A percentile compares a stretch with the other conserved stretches of the same genome.
Evolutionary conservation across 139 green algal species (phyloP).

Genomic region (Asterochloris erici): DNA sequence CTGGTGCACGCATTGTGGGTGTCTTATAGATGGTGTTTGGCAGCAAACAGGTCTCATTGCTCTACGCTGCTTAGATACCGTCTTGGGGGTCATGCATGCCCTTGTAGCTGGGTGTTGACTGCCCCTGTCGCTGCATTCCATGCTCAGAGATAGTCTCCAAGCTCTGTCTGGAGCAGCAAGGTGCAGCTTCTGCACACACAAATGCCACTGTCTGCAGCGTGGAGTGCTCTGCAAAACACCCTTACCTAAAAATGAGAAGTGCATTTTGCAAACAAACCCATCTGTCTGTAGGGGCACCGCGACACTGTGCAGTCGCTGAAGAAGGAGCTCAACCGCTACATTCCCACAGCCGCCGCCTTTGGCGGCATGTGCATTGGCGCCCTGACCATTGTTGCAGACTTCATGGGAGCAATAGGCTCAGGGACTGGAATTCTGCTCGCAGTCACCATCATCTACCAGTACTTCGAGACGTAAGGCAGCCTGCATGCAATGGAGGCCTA

Average conservation of each 20-base stretch:
- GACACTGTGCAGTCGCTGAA: slow-evolving; percentile 76
- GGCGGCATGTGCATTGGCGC: slow-evolving; percentile 99
- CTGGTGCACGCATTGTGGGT: too few relatives aligned
- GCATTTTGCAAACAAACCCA: too few relatives aligned
- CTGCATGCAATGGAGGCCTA: slow-evolving; percentile 51
- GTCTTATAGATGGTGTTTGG: too few relatives aligned
- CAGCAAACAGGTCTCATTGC: too few relatives aligned
- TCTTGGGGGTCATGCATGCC: too few relatives aligned
- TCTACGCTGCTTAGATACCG: too few relatives aligned
- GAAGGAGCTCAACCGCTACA: slow-evolving; percentile 98
- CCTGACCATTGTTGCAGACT: slow-evolving; percentile 97
- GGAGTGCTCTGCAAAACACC: background rate
- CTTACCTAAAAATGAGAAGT: too few relatives aligned
- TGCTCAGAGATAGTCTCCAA: too few relatives aligned
- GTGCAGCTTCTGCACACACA: too few relatives aligned
- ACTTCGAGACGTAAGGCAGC: slow-evolving; percentile 89
- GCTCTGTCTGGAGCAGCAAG: too few relatives aligned
- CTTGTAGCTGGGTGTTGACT: too few relatives aligned
- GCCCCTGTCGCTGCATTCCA: too few relatives aligned
- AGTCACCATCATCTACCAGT: slow-evolving; percentile 99
- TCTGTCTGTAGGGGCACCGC: slow-evolving; percentile 46
- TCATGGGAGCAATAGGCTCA: slow-evolving; percentile 84
- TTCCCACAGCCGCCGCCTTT: slow-evolving; percentile 92
- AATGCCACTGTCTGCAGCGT: background rate
- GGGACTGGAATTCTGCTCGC: slow-evolving; percentile 92